These are phyloP conservation scores for Epichloe amarillans DNA, from an alignment of 2,329 filamentous ascomycete species.

Conservation along the genomic window DNA sequence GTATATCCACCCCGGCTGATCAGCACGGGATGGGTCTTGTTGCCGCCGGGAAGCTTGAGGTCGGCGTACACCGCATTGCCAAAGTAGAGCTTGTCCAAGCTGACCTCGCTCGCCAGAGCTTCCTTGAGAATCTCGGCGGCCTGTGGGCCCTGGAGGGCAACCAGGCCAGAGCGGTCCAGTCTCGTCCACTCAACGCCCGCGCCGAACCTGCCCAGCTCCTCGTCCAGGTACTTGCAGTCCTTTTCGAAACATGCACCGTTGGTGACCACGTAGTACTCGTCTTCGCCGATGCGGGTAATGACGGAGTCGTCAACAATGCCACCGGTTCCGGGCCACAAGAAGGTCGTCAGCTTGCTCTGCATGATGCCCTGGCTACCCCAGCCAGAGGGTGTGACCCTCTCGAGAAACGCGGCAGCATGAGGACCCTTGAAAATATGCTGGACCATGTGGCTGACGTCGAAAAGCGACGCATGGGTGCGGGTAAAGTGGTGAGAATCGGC, in stretches of 20 bases:
- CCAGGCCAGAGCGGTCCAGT: conserved; percentile 58
- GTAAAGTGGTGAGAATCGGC: conserved; percentile 84
- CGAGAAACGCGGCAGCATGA: conserved; percentile 67
- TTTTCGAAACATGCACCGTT: conserved; percentile 89
- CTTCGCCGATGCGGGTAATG: conserved; percentile 62
- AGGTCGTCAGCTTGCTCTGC: conserved; percentile 69
- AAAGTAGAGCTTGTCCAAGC: conserved; percentile 65
- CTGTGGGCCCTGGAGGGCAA: conserved; percentile 82
- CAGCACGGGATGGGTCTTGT: conserved; percentile 31
- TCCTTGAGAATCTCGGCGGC: conserved; percentile 55
- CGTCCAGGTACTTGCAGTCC: conserved; percentile 63
- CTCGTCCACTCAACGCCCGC: conserved; percentile 52
- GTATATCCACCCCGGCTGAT: conserved; percentile 90
- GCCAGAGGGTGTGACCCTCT: conserved; percentile 69
- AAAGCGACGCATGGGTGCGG: conserved; percentile 73
- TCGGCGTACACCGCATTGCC: conserved; percentile 57
- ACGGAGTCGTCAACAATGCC: conserved; percentile 94
- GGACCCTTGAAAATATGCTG: conserved; percentile 78
- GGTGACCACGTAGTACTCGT: conserved; percentile 83
- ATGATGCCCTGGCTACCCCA: conserved; percentile 50
- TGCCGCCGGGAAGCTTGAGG: conserved; percentile 45
- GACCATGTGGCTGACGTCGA: conserved; percentile 95
- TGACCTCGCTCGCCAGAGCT: conserved; percentile 39
- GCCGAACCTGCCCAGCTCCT: conserved; percentile 49
- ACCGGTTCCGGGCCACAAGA: conserved; percentile 67